phyloP scores from a whole-genome alignment of 2,329 filamentous ascomycete species.

The Pyricularia grisea region DNA sequence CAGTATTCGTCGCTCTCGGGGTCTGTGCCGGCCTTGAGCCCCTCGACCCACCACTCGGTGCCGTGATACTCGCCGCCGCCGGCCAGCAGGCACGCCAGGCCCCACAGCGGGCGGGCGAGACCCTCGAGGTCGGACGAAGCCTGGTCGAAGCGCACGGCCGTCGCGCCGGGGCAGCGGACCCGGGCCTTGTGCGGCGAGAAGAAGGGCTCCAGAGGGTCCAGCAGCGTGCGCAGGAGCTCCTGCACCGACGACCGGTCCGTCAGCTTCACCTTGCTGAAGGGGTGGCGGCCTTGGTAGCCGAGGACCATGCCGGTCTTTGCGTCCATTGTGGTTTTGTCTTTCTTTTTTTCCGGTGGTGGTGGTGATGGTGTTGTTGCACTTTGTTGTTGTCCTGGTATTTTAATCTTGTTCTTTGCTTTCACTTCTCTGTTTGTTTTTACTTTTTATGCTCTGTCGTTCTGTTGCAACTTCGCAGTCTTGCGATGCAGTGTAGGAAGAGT shows the following conservation, averaged over 20 bases:
- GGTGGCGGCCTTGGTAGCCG: conserved; percentile 43
- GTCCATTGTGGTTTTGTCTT: conserved; percentile 2
- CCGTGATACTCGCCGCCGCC: conserved; percentile 57
- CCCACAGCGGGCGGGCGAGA: conserved; percentile 68
- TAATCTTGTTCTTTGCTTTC: not conserved
- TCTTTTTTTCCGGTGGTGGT: not conserved
- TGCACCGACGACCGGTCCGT: conserved; percentile 47
- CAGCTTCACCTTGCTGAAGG: conserved; percentile 43
- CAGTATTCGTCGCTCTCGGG: conserved; percentile 63
- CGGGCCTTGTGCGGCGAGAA: conserved; percentile 59
- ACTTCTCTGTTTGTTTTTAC: not conserved
- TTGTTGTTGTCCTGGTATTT: too few species aligned
- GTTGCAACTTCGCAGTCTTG: too few species aligned
- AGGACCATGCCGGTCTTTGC: conserved; percentile 27
- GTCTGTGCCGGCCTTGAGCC: conserved; percentile 62
- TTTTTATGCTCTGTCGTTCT: too few species aligned
- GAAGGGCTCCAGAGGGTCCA: conserved; percentile 62
- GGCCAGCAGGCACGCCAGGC: conserved; percentile 58
- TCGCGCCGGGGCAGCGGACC: conserved; percentile 57
- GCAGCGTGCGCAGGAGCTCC: conserved; percentile 49
- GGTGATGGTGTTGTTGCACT: not conserved
- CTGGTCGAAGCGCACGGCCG: conserved; percentile 69
- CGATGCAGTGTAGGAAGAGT: too few species aligned
- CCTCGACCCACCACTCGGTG: conserved; percentile 58
- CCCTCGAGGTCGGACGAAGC: conserved; percentile 70